phyloP scores from a whole-genome alignment of 208 protist genomes.

The Phytomonas sp. region DNA sequence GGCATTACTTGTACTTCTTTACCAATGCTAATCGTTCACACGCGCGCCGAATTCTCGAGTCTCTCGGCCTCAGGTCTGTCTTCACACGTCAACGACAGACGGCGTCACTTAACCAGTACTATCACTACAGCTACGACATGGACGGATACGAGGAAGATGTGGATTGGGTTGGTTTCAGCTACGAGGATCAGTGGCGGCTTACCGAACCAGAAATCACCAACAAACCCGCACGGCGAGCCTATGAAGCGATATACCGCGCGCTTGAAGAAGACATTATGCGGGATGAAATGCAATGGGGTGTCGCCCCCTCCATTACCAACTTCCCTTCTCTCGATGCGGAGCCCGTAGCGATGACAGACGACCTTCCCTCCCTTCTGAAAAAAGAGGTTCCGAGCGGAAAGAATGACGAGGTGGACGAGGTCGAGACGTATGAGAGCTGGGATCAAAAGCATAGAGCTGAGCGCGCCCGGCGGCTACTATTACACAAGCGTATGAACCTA shows the following conservation, averaged over 20 bases:
- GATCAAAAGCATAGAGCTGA: too few relatives aligned
- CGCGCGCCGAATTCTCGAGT: constrained; percentile 33
- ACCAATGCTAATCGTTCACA: constrained; percentile 60
- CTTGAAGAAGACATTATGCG: constrained; percentile 22
- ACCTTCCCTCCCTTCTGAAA: too few relatives aligned
- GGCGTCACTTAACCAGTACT: constrained; percentile 19
- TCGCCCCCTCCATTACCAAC: too few relatives aligned
- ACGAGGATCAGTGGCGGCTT: constrained; percentile 71
- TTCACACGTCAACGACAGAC: constrained; percentile 24
- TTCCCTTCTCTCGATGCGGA: too few relatives aligned
- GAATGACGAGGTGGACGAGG: too few relatives aligned
- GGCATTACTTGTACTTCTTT: constrained; percentile 56
- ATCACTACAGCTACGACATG: constrained; percentile 20
- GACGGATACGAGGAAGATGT: constrained; percentile 23
- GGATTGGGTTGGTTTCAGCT: constrained; percentile 51
- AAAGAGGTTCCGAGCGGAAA: too few relatives aligned
- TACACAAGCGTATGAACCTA: constrained; percentile 18
- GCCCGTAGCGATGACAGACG: too few relatives aligned
- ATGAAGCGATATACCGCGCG: constrained; percentile 39
- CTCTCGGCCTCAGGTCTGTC: constrained; percentile 36
- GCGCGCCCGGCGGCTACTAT: background rate
- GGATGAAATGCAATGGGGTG: constrained; percentile 10
- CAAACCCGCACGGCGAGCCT: constrained; percentile 56
- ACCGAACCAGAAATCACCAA: constrained; percentile 48
- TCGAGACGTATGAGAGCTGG: too few relatives aligned